Evolutionary conservation across 306 rosid genomes (phyloP), one percentile per base, ranked within the genome.

Genomic region (Sphenostylis stenocarpa): DNA sequence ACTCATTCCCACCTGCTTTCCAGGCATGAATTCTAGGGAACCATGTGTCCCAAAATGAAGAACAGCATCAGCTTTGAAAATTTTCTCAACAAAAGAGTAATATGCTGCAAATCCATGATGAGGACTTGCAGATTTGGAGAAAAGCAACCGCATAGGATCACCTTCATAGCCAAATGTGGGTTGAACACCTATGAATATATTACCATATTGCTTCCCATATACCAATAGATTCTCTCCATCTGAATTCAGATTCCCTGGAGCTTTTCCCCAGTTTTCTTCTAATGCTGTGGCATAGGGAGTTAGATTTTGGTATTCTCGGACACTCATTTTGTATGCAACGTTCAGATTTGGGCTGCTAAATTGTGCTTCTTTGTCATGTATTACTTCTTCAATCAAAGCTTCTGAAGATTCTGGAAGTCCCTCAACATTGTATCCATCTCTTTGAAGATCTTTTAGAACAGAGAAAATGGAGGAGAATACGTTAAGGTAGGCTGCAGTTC

Each of bases 1-100:
- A 56, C 63, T 56, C 63, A 56, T 56, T 6, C 63, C 63, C n/a
- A 56, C 63, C 63, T 56, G 63, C 63, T 56, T 56, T 56, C 63
- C 63, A 56, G 63, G 63, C 63, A 56, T 56, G 8, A 56, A 56
- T 24, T 56, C 63, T 24, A 56, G 63, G 63, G 63, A 56, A 56
- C 63, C 63, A 24, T 56, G 63, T 56, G 63, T 56, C 9, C 63
- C 63, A 56, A 56, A 56, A 24, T 56, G 63, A 56, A 56, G 63
- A 13, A 56, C 63, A 56, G 63, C 63, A 56, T 56, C 63, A 56
- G 63, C 34, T 56, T 56, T 24, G 34, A 56, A 56, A 11, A 56
- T 24, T 24, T 56, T 56, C 63, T 56, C 63, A 13, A 56, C 63
- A 56, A 56, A 56, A 24, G 63, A 56, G 63, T 56, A 56, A 5